Base-by-base conservation (phyloP, 768 basidiomycete species). In the Lentinula edodes region DNA sequence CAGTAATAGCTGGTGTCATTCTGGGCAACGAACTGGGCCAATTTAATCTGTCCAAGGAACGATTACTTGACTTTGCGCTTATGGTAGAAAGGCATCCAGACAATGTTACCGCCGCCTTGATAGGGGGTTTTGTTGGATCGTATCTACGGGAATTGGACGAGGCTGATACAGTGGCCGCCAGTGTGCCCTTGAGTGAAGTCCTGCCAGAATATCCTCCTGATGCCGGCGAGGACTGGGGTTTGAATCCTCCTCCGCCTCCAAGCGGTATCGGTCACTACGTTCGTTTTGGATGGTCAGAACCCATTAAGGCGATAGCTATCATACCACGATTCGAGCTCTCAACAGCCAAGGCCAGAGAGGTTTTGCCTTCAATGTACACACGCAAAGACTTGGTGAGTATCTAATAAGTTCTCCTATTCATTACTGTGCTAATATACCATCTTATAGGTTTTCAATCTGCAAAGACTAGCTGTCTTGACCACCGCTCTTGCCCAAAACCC, bases 31-130 rank as follows among this genome's bases (percentile, higher is more conserved):
- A 85, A n/a, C 79, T 98, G 23, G 96, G 91, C 15, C 66, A 82
- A 16, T 83, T 98, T 63, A 70, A 80, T 23, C 85, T 98, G 10
- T 73, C 90, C 13, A 77, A 72, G 34, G 82, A 80, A 46, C 86
- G 97, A 28, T 78, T 96, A 67, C 85, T 98, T 63, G 97, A 99
- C 76, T 96, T 92, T 70, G 95, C 96, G 1, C 81, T 99, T 58
- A 99, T 99, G 97, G 95, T 99, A 69, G 97, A 99, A 75, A 84
- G 97, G 16, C 97, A 99, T 72, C 97, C 97, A 15, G 97, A 99
- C 75, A 99, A 99, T 72, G 95, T 99, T 70, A 97, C 97, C 0
- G 97, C 97, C 2, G 96, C 95, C 0, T 85, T 99, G 41, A 83
- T 98, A 16, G 97, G 97, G 39, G 97, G 97, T 0, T 98, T 99